Evolutionary conservation across 2,329 filamentous ascomycete genomes (phyloP).

Genomic region (Fusarium tjaetaba): DNA sequence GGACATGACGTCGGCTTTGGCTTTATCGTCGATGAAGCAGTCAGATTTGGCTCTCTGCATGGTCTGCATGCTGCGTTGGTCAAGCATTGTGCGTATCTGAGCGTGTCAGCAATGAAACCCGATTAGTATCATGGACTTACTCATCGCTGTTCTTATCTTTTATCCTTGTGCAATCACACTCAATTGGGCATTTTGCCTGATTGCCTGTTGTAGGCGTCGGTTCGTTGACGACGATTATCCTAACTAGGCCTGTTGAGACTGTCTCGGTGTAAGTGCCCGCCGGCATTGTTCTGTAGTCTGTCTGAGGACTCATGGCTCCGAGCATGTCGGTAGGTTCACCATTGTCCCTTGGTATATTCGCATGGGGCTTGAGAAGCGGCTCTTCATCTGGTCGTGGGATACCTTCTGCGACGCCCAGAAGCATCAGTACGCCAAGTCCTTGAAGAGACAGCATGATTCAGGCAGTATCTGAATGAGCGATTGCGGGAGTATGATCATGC

Average conservation of each 20-base stretch:
- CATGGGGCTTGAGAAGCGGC: background rate
- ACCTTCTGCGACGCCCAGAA: background rate
- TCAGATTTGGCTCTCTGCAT: constrained; percentile 33
- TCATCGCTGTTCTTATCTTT: constrained; percentile 39
- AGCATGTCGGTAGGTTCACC: background rate
- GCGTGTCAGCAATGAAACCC: background rate
- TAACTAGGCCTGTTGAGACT: constrained; percentile 15
- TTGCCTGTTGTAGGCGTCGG: constrained; percentile 17
- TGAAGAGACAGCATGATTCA: background rate
- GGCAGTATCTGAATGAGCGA: background rate
- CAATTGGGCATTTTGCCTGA: constrained; percentile 15
- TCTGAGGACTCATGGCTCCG: background rate
- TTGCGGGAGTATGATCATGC: background rate
- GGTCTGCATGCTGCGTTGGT: constrained; percentile 40
- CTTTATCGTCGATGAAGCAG: constrained; percentile 3
- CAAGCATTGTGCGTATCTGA: constrained; percentile 45
- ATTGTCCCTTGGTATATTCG: background rate
- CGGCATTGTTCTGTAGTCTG: constrained; percentile 41
- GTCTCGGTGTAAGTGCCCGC: constrained; percentile 41
- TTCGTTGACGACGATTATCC: constrained; percentile 34
- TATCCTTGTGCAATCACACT: constrained; percentile 44
- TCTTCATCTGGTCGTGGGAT: background rate
- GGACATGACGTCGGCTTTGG: constrained; percentile 12
- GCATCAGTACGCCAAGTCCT: background rate
- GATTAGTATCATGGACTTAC: constrained; percentile 14